Base-by-base conservation (phyloP, 768 basidiomycete species). In the Lactarius tabidus region DNA sequence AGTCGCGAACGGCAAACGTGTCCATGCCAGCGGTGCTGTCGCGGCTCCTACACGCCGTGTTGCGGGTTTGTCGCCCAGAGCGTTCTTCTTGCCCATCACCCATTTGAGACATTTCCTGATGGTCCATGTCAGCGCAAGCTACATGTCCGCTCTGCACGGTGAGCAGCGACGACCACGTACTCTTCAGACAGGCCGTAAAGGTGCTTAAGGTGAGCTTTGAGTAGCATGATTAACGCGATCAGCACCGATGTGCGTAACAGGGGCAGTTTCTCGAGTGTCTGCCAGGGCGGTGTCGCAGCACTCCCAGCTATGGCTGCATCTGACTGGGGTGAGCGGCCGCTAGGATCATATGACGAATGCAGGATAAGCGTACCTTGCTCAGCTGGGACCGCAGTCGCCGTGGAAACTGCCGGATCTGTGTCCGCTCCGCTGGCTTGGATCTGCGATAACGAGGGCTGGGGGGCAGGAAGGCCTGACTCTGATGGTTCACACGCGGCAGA, bases 41-140 rank as follows among this genome's bases (percentile, higher is more conserved):
- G 83, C 81, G 48, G 79, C 76, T 6, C 87, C 84, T 68, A 87
- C 79, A 31, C 85, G 84, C 70, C 84, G 86, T 2, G 79, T 74
- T 6, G 87, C 91, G 17, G 90, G 82, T 72, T 87, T 91, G 75
- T 99, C 96, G 1, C 95, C 95, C 3, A 89, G 74, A 0, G 91
- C 85, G 60, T 86, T 92, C 77, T 98, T 98, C 82, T 98, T 98
- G 23, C 90, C 90, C 6, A 87, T 75, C 5, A 87, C 82, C 72
- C 91, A 97, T 75, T 95, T 98, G 54, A 82, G 80, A 69, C 94
- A 94, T 90, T 97, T 98, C 52, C 95, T 97, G 63, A 28, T 20
- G 60, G 33, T 17, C 51, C 58, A 39, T 51, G 52, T 60, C 26
- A 61, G 36, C 14, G 56, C 59, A 48, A 62, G 36, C 41, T 45